phyloP scores from a whole-genome alignment of 257 asterid genomes.

The Gentiana straminea region DNA sequence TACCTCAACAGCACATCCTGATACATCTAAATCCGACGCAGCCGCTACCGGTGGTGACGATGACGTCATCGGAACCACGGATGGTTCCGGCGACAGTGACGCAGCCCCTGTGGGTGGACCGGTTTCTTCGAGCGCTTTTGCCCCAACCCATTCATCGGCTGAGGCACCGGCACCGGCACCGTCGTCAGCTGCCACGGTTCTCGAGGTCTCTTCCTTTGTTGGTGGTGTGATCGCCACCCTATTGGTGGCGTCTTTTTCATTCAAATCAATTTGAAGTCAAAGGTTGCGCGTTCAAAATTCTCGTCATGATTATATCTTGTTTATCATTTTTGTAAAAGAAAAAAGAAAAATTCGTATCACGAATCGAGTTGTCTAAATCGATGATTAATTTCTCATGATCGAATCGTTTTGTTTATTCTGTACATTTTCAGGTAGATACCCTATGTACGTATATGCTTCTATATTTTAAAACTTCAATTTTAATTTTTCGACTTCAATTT shows the following conservation, averaged over 20 bases:
- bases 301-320: neutral
- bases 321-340: neutral
- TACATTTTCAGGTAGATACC: neutral
- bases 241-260: constrained; percentile 32
- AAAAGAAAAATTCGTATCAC: neutral
- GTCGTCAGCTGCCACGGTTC: constrained; percentile 10
- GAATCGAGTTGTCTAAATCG: neutral
- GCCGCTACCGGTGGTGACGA: constrained; percentile 21
- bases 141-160: neutral
- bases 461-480: neutral
- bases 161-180: constrained; percentile 19
- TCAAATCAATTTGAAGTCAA: constrained; percentile 8
- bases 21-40: constrained; percentile 1
- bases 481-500: neutral
- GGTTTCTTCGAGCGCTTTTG: constrained; percentile 20
- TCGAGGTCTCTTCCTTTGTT: constrained; percentile 13
- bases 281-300: too few relatives aligned
- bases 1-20: constrained; percentile 7
- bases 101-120: constrained; percentile 62
- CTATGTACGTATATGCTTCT: too few relatives aligned
- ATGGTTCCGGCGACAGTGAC: too few relatives aligned
- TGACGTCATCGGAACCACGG: constrained; percentile 11
- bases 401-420: neutral
- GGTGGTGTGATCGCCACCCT: constrained; percentile 18
- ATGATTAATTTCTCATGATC: neutral